Evolutionary conservation across 139 green algal species (phyloP).

Genomic region (Bryopsis sp.): DNA sequence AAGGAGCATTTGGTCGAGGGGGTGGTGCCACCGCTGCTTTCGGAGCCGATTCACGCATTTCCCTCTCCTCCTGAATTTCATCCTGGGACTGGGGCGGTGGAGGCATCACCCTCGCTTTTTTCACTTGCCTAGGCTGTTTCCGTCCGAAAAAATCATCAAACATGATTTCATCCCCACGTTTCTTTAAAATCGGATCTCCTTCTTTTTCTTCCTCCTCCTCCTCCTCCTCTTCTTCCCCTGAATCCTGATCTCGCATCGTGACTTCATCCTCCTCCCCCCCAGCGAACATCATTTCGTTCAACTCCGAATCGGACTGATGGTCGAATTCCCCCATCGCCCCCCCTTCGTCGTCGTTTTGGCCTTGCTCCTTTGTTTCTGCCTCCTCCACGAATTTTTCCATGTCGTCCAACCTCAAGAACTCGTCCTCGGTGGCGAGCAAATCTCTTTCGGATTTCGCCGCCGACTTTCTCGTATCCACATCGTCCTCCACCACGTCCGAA

Average conservation of each 20-base stretch:
- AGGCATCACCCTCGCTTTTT: neutral
- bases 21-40: no score
- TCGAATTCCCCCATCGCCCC: conserved; percentile 20
- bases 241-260: conserved; percentile 18
- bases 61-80: no score
- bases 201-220: conserved; percentile 16
- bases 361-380: conserved; percentile 52
- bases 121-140: neutral
- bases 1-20: no score
- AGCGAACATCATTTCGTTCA: conserved; percentile 20
- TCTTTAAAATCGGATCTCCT: neutral
- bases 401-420: conserved; percentile 70
- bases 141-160: conserved; percentile 15
- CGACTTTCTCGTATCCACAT: neutral
- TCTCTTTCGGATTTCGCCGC: neutral
- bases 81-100: no score
- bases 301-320: conserved; percentile 22
- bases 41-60: no score
- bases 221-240: conserved; percentile 2
- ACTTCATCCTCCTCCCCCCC: neutral
- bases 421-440: conserved; percentile 42
- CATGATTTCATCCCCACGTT: conserved; percentile 8
- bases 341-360: conserved; percentile 12
- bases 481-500: neutral
- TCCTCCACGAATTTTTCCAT: conserved; percentile 85